phyloP scores from a whole-genome alignment of 139 green algal genomes.

The Chlamydomonas sp. region DNA sequence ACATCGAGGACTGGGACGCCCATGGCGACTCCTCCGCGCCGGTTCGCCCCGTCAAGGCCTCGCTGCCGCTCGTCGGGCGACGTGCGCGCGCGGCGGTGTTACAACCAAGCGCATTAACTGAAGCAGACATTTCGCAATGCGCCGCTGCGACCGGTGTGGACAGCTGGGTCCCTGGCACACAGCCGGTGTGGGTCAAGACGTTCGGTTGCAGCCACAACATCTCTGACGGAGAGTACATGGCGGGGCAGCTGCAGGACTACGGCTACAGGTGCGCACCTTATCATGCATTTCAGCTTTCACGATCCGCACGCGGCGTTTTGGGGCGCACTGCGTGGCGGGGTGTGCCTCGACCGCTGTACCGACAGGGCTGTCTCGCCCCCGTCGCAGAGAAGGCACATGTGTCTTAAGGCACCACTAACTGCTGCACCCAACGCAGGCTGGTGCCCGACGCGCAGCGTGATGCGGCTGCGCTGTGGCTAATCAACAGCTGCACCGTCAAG shows the following conservation, averaged over 20 bases:
- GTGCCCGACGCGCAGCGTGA: conserved; percentile 66
- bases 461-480: conserved; percentile 83
- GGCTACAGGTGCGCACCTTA: conserved; percentile 73
- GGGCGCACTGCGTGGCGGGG: not conserved
- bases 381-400: not conserved
- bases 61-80: not conserved
- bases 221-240: conserved; percentile 87
- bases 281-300: not conserved
- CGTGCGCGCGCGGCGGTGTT: not conserved
- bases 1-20: conserved; percentile 25
- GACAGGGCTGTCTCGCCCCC: not conserved
- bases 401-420: not conserved
- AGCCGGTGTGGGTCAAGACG: conserved; percentile 81
- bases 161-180: conserved; percentile 60
- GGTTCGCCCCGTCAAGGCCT: not conserved
- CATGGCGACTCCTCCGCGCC: not conserved
- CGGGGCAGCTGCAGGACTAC: conserved; percentile 73
- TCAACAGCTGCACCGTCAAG: conserved; percentile 97
- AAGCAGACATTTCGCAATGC: too few relatives aligned
- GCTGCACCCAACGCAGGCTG: conserved; percentile 47
- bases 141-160: too few relatives aligned
- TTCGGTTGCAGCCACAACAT: conserved; percentile 88
- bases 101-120: not conserved
- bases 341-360: not conserved
- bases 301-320: not conserved